Evolutionary conservation across 148 eudicot species (phyloP), one percentile per base, ranked within the genome.

Genomic region (Vaccinium darrowii): DNA sequence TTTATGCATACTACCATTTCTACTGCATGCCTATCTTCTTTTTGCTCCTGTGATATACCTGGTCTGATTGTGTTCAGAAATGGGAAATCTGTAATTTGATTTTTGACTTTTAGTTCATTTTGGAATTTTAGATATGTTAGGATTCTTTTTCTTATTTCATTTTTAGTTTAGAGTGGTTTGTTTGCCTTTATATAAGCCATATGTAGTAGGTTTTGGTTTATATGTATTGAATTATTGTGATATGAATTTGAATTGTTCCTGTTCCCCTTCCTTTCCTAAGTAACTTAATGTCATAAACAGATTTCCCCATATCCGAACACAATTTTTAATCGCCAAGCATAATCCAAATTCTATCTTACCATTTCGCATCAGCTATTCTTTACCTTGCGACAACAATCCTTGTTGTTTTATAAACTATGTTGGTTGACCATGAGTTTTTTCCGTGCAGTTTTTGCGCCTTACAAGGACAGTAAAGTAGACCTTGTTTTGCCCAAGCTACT

Each of bases 381-480:
- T n/a, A 63, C 69, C 27, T 21, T 63, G 69, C 4, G 9, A 63
- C 12, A 63, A 1, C 12, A 8, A n/a, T 21, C 27, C 12, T 63
- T 63, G 69, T 63, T 63, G 39, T 60, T n/a, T 12, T 43, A 43
- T 60, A 19, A 19, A 19, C 69, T n/a, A 63, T 63, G 4, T 63
- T 11, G n/a, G 27, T 63, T 63, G 25, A 63, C 65, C 69, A 63
- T 63, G 27, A 63, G 27, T 63, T 63, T 63, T 86, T 83, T 5
- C 83, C 79, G 33, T 85, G 87, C 88, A 96, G 98, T 95, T 86
- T 97, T 97, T 85, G 99, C 92, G 85, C 98, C 99, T 51, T 97
- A 89, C 90, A 94, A 89, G 93, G 99, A 95, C 89, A 90, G 84
- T 82, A 94, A 91, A 84, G 98, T 97, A 71, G 98, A 97, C 80